Evolutionary conservation across 2,329 filamentous ascomycete species (phyloP).

Genomic region (Fusarium sp.): DNA sequence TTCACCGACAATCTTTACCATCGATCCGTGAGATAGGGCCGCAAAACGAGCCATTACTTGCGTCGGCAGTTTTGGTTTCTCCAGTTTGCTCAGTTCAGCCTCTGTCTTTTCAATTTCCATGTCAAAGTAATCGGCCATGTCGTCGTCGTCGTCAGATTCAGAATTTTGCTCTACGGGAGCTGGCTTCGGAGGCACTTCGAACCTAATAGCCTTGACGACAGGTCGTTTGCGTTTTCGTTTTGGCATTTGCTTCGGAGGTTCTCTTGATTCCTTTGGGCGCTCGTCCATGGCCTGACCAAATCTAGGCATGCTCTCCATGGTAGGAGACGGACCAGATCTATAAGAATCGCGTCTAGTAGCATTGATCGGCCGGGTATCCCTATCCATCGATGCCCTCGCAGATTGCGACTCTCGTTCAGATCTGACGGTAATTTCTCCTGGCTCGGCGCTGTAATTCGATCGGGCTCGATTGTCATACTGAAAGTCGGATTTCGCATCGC

Average conservation of each 20-base stretch:
- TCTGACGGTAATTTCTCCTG: slow-evolving; percentile 59
- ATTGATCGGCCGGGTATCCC: slow-evolving; percentile 34
- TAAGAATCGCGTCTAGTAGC: slow-evolving; percentile 31
- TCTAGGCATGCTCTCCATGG: slow-evolving; percentile 34
- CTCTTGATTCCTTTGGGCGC: slow-evolving; percentile 22
- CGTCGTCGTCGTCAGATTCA: slow-evolving; percentile 68
- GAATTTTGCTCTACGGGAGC: slow-evolving; percentile 49
- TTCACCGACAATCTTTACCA: slow-evolving; percentile 60
- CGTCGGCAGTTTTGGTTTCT: slow-evolving; percentile 53
- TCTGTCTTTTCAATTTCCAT: slow-evolving; percentile 64
- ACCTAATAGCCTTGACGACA: slow-evolving; percentile 50
- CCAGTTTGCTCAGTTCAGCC: slow-evolving; percentile 59
- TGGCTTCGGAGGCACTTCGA: slow-evolving; percentile 55
- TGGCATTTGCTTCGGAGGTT: slow-evolving; percentile 24
- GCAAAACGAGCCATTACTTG: slow-evolving; percentile 60
- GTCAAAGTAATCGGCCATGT: slow-evolving; percentile 67
- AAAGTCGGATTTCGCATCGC: slow-evolving; percentile 62
- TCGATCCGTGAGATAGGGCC: slow-evolving; percentile 60
- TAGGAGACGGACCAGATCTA: slow-evolving; percentile 40
- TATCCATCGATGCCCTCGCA: slow-evolving; percentile 42
- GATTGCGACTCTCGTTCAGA: slow-evolving; percentile 55
- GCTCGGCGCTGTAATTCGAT: slow-evolving; percentile 57
- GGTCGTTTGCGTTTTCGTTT: slow-evolving; percentile 47
- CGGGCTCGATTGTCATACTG: slow-evolving; percentile 53
- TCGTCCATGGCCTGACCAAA: slow-evolving; percentile 24